Evolutionary conservation across 1,284 basidiomycete species (phyloP).

Genomic region (Wolfiporia cocos): DNA sequence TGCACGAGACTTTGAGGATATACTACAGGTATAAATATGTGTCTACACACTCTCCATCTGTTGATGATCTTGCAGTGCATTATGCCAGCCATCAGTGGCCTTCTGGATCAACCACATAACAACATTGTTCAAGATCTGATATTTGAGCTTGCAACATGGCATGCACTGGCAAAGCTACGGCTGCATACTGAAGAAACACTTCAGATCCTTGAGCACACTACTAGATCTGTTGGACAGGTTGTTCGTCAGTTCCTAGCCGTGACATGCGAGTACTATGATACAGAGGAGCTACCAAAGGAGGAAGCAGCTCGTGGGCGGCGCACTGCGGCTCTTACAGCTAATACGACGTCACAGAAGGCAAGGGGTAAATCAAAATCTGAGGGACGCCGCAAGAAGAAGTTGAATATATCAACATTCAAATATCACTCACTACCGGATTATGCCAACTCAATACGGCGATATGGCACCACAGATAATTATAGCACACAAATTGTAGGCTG

Average conservation of each 20-base stretch:
- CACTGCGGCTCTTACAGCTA: conserved; percentile 1
- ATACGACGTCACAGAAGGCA: not conserved
- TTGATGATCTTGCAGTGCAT: conserved; percentile 17
- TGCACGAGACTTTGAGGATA: conserved; percentile 25
- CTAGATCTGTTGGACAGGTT: conserved; percentile 12
- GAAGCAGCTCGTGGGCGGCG: conserved; percentile 13
- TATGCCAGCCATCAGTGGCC: conserved; percentile 24
- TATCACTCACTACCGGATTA: conserved; percentile 18
- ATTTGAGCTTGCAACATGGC: conserved; percentile 23
- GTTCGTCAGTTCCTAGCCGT: conserved; percentile 15
- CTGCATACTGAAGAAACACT: conserved; percentile 24
- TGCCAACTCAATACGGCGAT: conserved; percentile 18
- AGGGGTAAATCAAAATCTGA: not conserved
- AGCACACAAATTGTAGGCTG: conserved; percentile 24
- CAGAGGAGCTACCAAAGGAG: conserved; percentile 24
- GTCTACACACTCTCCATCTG: not conserved
- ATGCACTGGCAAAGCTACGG: conserved; percentile 26
- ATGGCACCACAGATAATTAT: conserved; percentile 30
- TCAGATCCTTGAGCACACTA: conserved; percentile 10
- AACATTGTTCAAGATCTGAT: conserved; percentile 19
- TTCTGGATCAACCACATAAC: conserved; percentile 19
- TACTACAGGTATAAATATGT: conserved; percentile 18
- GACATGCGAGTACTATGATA: conserved; percentile 14
- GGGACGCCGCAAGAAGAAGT: not conserved
- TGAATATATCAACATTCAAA: conserved; percentile 12